Evolutionary conservation across 257 asterid species (phyloP).

Genomic region (Asclepias syriaca): DNA sequence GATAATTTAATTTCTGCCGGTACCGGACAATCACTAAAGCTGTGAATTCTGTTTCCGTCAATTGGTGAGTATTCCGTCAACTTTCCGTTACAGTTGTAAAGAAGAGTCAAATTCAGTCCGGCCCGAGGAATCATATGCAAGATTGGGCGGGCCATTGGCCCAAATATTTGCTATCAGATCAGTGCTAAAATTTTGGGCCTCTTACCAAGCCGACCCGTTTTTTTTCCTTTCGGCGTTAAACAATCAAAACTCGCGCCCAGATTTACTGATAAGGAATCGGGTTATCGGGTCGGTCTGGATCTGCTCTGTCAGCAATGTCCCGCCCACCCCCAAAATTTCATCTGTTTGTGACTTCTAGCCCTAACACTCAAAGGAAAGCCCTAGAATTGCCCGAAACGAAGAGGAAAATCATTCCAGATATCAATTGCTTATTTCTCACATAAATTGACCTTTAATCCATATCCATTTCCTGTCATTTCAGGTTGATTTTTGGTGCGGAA

Average conservation of each 20-base stretch:
- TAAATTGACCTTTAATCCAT: neutral
- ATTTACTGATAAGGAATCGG: constrained; percentile 21
- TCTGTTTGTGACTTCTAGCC: constrained; percentile 1
- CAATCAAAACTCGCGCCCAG: constrained; percentile 25
- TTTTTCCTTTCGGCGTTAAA: neutral
- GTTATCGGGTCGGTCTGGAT: constrained; percentile 21
- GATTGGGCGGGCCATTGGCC: neutral
- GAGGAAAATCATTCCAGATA: neutral
- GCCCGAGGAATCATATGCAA: no score
- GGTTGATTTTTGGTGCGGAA: neutral
- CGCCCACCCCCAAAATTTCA: neutral
- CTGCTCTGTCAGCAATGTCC: constrained; percentile 9
- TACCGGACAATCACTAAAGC: no score
- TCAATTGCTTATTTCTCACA: neutral
- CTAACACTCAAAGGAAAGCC: constrained; percentile 3
- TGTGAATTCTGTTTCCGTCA: no score
- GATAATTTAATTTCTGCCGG: no score
- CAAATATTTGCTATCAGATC: no score
- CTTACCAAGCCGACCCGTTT: neutral
- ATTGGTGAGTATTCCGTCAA: no score
- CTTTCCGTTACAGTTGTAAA: no score
- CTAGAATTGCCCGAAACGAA: constrained; percentile 4
- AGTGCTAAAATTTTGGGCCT: neutral
- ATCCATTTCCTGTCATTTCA: constrained; percentile 1
- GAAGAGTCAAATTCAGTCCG: no score